Base-by-base conservation (phyloP, 2,329 filamentous ascomycete species). In the Paraconiothyrium brasiliense region DNA sequence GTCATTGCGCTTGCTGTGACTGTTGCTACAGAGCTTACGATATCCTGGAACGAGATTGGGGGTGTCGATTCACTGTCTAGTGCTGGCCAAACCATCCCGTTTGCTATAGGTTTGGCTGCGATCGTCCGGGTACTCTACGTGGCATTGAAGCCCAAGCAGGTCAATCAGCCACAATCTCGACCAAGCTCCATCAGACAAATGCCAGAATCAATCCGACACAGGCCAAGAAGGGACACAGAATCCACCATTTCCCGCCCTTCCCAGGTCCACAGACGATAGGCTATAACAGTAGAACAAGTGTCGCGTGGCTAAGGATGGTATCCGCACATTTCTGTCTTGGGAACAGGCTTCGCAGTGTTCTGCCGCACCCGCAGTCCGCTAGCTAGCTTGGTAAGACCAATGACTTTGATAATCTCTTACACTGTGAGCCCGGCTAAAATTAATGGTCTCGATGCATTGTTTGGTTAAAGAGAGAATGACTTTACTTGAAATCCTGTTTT, bases 1-100 rank as follows among this genome's bases (percentile, higher is more conserved):
- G 27, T 68, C 41, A 54, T 67, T 32, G 67, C 67, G 11, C 50
- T 60, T 6, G 48, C 52, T 8, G 55, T 70, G 1, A 64, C 50
- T 16, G 49, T 62, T 6, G 69, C 62, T 2, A 60, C 54, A 4
- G 67, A 71, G 54, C 58, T 70, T 4, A 68, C 64, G n/a, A 69
- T 71, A 20, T 24, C 44, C 1, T 70, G 64, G 66, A 71, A 71
- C 52, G 54, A 68, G 39, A 70, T 70, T 37, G 44, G 56, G 27
- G 58, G 49, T 10, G 63, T 67, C 1, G 63, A 63, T 27, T 57
- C 59, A 3, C 58, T 71, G 8, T 43, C 58, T 11, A 43, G 62
- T 5, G 67, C 60, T 7, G 66, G 63, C 0, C 66, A 71, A 37
- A 67, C 63, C 9, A 71, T 72, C n/a, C 67, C 67, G 11, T 64